Evolutionary conservation across 441 rosid genomes (phyloP).

Genomic region (Eutrema salsugineum): DNA sequence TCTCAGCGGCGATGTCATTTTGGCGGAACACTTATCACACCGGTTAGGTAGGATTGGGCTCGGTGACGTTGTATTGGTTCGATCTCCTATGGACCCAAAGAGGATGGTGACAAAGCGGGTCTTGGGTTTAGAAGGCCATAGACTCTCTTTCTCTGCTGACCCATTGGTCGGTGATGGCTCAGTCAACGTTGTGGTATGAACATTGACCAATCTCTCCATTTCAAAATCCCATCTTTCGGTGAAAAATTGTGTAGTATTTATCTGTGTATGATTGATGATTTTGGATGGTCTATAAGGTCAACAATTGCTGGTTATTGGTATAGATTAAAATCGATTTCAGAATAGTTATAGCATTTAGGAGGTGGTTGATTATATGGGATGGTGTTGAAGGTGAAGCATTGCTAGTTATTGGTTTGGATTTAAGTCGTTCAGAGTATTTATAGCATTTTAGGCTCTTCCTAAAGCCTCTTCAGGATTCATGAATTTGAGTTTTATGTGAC

Average conservation of each 20-base stretch:
- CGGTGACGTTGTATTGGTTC: conserved; percentile 74
- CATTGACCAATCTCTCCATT: not conserved
- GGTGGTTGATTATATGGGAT: too few species aligned
- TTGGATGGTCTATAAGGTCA: not conserved
- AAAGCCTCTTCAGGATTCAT: not conserved
- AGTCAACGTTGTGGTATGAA: conserved; percentile 48
- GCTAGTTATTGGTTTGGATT: too few species aligned
- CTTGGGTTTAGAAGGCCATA: conserved; percentile 66
- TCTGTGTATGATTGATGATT: not conserved
- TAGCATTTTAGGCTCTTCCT: not conserved
- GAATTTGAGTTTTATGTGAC: not conserved
- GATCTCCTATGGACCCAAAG: conserved; percentile 63
- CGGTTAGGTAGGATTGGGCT: conserved; percentile 51
- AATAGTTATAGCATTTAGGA: not conserved
- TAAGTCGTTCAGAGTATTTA: too few species aligned
- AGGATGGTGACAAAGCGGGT: conserved; percentile 62
- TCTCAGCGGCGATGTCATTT: conserved; percentile 64
- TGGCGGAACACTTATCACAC: conserved; percentile 67
- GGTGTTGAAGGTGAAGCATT: not conserved
- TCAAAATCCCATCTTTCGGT: not conserved
- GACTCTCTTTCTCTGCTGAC: conserved; percentile 50
- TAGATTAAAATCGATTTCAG: not conserved
- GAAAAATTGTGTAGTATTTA: too few species aligned
- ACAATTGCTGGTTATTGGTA: not conserved
- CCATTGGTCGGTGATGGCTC: conserved; percentile 33